Base-by-base conservation (phyloP, 2,329 filamentous ascomycete species). In the Malbranchea cinnamomea region DNA sequence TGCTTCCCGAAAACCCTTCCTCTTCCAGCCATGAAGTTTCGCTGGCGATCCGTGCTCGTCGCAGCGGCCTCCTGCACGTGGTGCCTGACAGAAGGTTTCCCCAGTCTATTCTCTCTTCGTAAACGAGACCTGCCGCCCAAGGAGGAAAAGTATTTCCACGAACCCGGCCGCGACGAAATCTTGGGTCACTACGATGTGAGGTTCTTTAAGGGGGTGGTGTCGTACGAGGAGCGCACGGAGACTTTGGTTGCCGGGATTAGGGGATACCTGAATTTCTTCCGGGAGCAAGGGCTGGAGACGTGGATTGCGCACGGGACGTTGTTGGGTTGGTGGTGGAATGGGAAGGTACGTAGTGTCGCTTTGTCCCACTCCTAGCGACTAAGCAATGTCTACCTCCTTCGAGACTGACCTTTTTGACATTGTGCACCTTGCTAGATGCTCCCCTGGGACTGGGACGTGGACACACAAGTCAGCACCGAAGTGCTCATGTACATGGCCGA, bases 241-340 rank as follows among this genome's bases (percentile, higher is more conserved):
- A 71, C 71, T 4, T 66, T 87, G 33, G 65, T 65, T 28, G 67
- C 79, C 49, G 71, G 89, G 41, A 68, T 84, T 40, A 70, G 74
- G 38, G 74, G 78, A 30, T 89, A 89, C 55, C 65, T 89, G 25
- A 62, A 64, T 26, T 73, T 70, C 33, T 77, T 80, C 51, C 59
- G 62, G 25, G 60, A 67, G 11, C 62, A 75, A 31, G 68, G 71
- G 5, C 56, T 83, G 37, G 79, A 87, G 54, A 87, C 82, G 0
- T 89, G 82, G 82, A 71, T 91, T 35, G 81, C 82, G 22, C 82
- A 91, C 52, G 82, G 82, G 28, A 84, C 81, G 4, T 57, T 89
- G 28, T 60, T 91, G 13, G 82, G 81, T 8, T 91, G 82, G 82
- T 89, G 79, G 78, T 91, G 82, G 82, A 87, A 83, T 49, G 62